Evolutionary conservation across 2,329 filamentous ascomycete genomes (phyloP).

Genomic region (Pseudocercospora macadamiae): DNA sequence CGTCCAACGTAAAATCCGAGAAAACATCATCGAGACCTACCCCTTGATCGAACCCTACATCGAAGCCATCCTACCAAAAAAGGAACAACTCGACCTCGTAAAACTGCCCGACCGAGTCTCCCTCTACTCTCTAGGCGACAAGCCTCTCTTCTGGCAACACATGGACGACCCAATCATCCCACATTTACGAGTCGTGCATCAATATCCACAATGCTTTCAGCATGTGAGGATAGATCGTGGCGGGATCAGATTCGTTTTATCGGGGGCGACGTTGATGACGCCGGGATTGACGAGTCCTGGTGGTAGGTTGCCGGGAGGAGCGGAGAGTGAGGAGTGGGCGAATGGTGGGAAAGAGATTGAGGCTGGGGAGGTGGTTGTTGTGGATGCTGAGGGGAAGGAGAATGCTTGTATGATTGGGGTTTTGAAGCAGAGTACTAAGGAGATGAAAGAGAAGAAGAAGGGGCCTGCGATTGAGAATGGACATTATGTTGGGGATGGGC

Average conservation of each 20-base stretch:
- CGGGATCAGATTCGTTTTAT: slow-evolving; percentile 94
- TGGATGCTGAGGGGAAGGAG: slow-evolving; percentile 91
- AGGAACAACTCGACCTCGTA: slow-evolving; percentile 83
- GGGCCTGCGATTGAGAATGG: slow-evolving; percentile 91
- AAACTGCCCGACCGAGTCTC: slow-evolving; percentile 91
- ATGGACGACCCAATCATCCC: slow-evolving; percentile 77
- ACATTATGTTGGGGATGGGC: slow-evolving; percentile 90
- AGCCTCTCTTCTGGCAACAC: slow-evolving; percentile 90
- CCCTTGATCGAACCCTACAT: slow-evolving; percentile 84
- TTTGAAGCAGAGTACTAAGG: slow-evolving; percentile 80
- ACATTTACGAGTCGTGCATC: slow-evolving; percentile 86
- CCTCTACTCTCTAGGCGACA: slow-evolving; percentile 78
- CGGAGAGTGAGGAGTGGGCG: slow-evolving; percentile 44
- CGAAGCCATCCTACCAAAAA: slow-evolving; percentile 94
- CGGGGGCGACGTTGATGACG: slow-evolving; percentile 92
- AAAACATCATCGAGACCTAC: slow-evolving; percentile 80
- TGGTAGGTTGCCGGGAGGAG: slow-evolving; percentile 69
- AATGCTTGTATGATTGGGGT: slow-evolving; percentile 87
- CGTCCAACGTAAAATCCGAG: slow-evolving; percentile 82
- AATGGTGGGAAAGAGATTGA: slow-evolving; percentile 69
- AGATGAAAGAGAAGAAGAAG: slow-evolving; percentile 93
- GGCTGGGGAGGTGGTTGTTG: slow-evolving; percentile 81
- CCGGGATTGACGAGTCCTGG: slow-evolving; percentile 86
- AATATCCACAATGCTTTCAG: slow-evolving; percentile 82
- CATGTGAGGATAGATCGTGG: slow-evolving; percentile 90